Base-by-base conservation (phyloP, 306 rosid genomes). In the Aeschynomene evenia region DNA sequence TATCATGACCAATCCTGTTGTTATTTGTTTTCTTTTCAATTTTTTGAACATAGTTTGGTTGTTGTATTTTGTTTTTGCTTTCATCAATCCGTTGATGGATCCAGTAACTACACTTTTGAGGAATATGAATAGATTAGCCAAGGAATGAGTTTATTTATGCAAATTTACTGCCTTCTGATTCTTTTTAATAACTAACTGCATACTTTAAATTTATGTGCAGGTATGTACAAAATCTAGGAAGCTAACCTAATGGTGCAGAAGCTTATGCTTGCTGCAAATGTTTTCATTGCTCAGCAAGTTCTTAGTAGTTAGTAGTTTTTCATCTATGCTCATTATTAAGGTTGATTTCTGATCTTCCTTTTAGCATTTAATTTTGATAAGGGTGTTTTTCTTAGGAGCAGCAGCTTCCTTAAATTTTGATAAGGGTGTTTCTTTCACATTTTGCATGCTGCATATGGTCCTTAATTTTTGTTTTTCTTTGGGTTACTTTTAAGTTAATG, bases 181-280 rank as follows among this genome's bases (percentile, higher is more conserved):
- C 2, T 24, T 24, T 24, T 24, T 24, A 1, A 24, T 1, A 1
- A 24, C 29, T 24, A 24, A 4, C 29, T 24, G 31, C 5, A 28
- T 6, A 3, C 5, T 28, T 28, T 28, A 6, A 28, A 3, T 28
- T 76, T 66, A 73, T 59, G n/a, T 70, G 53, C 83, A 94, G 97
- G 99, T 54, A 94, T 94, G 92, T 94, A 94, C 80, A 96, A 94
- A 81, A 94, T 94, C 71, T 84, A 95, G 69, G 99, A 94, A 85
- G 96, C 99, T 71, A 94, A 94, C 75, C 97, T 91, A 85, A 91
- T 94, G 99, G 97, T 94, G 60, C 97, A 94, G 89, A 97, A 94
- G 88, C 91, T 94, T 80, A 94, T 94, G 99, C 99, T 94, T 84
- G 92, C 99, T 37, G 99, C 99, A 63, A 91, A 94, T 75, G 89